A percentile compares a stretch with the other conserved stretches of the same genome.
Conservation (phyloP, 225 moss, liverwort and hornwort genomes). For the Polytrichum formosum region DNA sequence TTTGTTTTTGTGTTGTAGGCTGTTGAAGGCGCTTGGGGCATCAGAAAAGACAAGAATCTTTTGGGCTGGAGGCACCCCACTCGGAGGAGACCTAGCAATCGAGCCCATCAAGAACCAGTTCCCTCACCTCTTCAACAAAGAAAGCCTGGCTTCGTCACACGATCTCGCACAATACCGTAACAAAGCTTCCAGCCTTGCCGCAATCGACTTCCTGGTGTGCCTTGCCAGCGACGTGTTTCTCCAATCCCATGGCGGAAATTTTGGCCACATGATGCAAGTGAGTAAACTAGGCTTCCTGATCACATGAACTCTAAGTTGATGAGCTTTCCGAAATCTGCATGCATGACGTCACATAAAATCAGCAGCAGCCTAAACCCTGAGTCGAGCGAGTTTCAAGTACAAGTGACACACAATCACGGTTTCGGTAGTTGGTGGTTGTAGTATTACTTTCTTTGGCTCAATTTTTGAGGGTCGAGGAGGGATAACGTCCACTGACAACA, state of each 20-base stretch:
- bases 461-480: no score
- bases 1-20: constrained; percentile 14
- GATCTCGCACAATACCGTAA: constrained; percentile 48
- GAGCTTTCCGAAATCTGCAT: no score
- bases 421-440: no score
- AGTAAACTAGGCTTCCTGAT: constrained; percentile 1
- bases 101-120: constrained; percentile 32
- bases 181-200: constrained; percentile 65
- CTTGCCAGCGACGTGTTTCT: constrained; percentile 59
- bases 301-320: no score
- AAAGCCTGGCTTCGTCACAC: constrained; percentile 27
- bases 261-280: constrained; percentile 59
- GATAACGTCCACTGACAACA: no score
- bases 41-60: constrained; percentile 40
- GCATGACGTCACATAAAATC: no score
- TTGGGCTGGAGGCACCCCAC: constrained; percentile 59
- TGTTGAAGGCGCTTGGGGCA: constrained; percentile 62
- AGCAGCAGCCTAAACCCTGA: no score
- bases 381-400: no score
- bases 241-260: constrained; percentile 69
- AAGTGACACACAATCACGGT: no score
- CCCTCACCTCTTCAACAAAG: constrained; percentile 51
- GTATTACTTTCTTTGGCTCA: no score
- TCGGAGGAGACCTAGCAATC: constrained; percentile 43
- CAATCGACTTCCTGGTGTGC: constrained; percentile 64